Evolutionary conservation across 2,329 filamentous ascomycete species (phyloP).

Genomic region (Botrytis porri): DNA sequence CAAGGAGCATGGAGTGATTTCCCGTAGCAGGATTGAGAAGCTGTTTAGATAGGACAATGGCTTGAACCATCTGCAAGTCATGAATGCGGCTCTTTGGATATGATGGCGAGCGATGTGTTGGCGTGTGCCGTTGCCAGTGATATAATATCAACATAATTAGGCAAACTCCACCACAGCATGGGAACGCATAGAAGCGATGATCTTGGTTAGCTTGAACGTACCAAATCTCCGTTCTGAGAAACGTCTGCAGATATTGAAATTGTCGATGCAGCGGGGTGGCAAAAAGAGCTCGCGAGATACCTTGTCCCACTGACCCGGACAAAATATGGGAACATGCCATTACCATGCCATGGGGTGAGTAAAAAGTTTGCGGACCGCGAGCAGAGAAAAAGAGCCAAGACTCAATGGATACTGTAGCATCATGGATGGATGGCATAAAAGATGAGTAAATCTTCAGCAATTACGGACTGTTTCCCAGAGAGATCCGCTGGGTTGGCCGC

Average conservation of each 20-base stretch:
- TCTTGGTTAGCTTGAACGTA: conserved; percentile 36
- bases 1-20: conserved; percentile 37
- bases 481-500: conserved; percentile 36
- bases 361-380: conserved; percentile 12
- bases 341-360: not conserved
- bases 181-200: conserved; percentile 39
- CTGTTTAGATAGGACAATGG: conserved; percentile 43
- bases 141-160: conserved; percentile 60
- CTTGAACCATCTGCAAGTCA: conserved; percentile 38
- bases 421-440: conserved; percentile 12
- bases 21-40: conserved; percentile 33
- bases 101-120: conserved; percentile 77
- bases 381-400: conserved; percentile 16
- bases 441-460: conserved; percentile 18
- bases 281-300: conserved; percentile 30
- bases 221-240: conserved; percentile 36
- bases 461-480: conserved; percentile 21
- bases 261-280: conserved; percentile 38
- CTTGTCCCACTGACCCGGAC: conserved; percentile 21
- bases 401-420: conserved; percentile 10
- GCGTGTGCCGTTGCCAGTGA: conserved; percentile 82
- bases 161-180: conserved; percentile 57
- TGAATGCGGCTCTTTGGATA: conserved; percentile 58
- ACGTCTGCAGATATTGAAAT: conserved; percentile 36
- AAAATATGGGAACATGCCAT: conserved; percentile 13